Percentiles rank a stretch among this genome's conserved stretches.
Evolutionary conservation across 257 asterid genomes (phyloP).

Genomic region (Prunella vulgaris): DNA sequence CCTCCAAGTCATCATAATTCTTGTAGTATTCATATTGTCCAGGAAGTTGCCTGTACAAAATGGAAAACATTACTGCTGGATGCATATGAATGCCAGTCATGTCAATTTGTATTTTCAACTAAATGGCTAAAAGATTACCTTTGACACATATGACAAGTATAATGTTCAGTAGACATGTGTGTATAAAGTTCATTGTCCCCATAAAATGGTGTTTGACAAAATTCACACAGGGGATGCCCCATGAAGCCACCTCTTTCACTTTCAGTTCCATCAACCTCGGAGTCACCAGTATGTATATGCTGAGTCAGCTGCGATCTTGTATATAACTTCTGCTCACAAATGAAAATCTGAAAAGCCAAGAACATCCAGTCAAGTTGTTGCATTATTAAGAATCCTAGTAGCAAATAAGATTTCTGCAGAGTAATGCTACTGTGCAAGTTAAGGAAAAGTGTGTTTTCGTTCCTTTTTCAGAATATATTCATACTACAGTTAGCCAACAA

Average conservation of each 20-base stretch:
- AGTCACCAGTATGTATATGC: slow-evolving; percentile 79
- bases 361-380: slow-evolving; percentile 19
- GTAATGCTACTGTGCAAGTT: not conserved
- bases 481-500: not conserved
- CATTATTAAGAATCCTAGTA: slow-evolving; percentile 4
- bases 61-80: not conserved
- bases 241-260: slow-evolving; percentile 95
- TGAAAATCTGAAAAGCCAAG: slow-evolving; percentile 56
- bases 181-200: slow-evolving; percentile 90
- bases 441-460: not conserved
- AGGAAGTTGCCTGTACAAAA: slow-evolving; percentile 81
- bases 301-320: slow-evolving; percentile 76
- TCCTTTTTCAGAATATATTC: not conserved
- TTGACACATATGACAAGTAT: slow-evolving; percentile 92
- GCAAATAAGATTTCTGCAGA: not conserved
- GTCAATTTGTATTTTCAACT: not conserved
- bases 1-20: slow-evolving; percentile 93
- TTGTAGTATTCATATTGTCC: slow-evolving; percentile 91
- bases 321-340: slow-evolving; percentile 93
- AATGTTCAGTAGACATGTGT: slow-evolving; percentile 95
- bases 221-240: slow-evolving; percentile 94
- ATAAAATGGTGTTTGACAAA: slow-evolving; percentile 80
- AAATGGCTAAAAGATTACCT: slow-evolving; percentile 40
- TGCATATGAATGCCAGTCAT: not conserved
- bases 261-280: slow-evolving; percentile 98